These are phyloP conservation scores for Chytridium lagenaria DNA, from an alignment of 371 early-diverging fungal species.

Conservation along the genomic window DNA sequence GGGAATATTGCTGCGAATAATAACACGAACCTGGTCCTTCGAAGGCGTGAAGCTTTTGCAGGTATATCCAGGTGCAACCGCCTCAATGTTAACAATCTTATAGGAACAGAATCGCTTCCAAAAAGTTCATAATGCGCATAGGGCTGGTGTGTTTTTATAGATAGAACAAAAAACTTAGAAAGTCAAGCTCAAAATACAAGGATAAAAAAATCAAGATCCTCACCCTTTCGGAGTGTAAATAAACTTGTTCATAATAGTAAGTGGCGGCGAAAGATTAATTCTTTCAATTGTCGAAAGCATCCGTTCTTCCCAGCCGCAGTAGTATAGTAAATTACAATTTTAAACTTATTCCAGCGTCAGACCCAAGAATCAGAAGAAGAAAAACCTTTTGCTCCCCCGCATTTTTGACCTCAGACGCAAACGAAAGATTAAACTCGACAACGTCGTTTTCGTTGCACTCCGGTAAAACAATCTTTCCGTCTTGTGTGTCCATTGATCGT, in stretches of 20 bases:
- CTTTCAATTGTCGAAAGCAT: constrained; percentile 61
- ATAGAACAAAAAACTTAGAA: too few relatives aligned
- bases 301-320: constrained; percentile 51
- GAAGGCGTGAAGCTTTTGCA: constrained; percentile 2
- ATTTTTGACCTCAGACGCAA: constrained; percentile 53
- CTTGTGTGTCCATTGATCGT: constrained; percentile 56
- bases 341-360: constrained; percentile 46
- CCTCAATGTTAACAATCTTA: constrained; percentile 23
- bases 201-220: not conserved
- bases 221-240: constrained; percentile 23
- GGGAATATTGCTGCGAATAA: too few relatives aligned
- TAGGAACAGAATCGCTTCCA: constrained; percentile 24
- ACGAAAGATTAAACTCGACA: constrained; percentile 61
- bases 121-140: constrained; percentile 16
- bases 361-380: constrained; percentile 2
- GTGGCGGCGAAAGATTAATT: constrained; percentile 62
- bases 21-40: not conserved
- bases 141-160: constrained; percentile 20
- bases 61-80: constrained; percentile 7
- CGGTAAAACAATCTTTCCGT: constrained; percentile 62
- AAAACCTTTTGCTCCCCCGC: constrained; percentile 64
- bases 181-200: not conserved
- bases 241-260: constrained; percentile 38
- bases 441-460: constrained; percentile 56
- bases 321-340: constrained; percentile 57